Base-by-base conservation (phyloP, 2,329 filamentous ascomycete genomes). In the Aspergillus sojae region DNA sequence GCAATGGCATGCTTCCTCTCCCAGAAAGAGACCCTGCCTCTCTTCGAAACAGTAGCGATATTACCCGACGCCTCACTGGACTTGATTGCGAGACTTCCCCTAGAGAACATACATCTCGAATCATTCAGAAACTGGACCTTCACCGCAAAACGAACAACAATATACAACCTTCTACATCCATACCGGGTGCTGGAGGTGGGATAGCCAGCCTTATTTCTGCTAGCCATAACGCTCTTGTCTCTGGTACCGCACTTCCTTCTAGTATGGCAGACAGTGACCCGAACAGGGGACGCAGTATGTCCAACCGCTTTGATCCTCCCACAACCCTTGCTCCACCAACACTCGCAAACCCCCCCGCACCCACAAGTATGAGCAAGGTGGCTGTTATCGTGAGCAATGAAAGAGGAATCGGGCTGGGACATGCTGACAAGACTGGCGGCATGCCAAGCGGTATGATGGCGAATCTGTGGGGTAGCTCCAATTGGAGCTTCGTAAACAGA, bases 101-200 rank as follows among this genome's bases (percentile, higher is more conserved):
- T 71, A 88, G 88, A 67, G 86, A 89, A 62, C 93, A 95, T 76
- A 91, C 92, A 10, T 88, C 92, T 23, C 88, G 94, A 64, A 93
- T 98, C 67, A 97, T 97, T 76, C 92, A 96, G 75, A 97, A 93
- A 77, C 85, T 97, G 52, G 94, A 97, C 77, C 83, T 97, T 62
- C 92, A 96, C 76, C 89, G 94, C 68, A 96, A 94, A 74, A 84
- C 89, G 21, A 77, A 74, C 43, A 87, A 88, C 7, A 86, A 89
- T 65, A 83, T 84, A 28, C 79, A 79, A 34, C 79, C 80, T 65
- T 80, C 80, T 30, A 77, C 75, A 60, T 82, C 76, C 43, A 75
- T 78, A 43, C 75, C 75, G 1, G 70, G 76, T 26, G 77, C 84
- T 14, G 84, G 86, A 23, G 83, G 84, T 61, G 93, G 93, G 32